Conservation (phyloP, 768 basidiomycete genomes). For the Podaxis sp. region DNA sequence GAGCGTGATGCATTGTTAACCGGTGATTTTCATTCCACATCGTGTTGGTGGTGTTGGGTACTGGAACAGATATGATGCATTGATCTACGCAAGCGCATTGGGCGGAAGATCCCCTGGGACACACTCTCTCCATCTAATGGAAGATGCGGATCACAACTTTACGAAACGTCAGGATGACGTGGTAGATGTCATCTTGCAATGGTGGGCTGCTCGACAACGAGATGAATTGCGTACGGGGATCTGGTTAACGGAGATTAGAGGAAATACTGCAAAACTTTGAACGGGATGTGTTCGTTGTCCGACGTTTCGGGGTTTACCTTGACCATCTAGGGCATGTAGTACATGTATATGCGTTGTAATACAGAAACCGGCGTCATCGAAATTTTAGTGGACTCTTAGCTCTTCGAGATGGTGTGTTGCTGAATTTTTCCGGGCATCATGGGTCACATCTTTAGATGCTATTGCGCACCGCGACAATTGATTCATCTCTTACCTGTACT, state of each 20-base stretch:
- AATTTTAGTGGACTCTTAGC: too few species aligned
- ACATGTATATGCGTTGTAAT: not conserved
- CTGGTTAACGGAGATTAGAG: slow-evolving; percentile 55
- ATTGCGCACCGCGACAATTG: not conserved
- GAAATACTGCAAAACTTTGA: slow-evolving; percentile 23
- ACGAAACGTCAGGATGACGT: slow-evolving; percentile 67
- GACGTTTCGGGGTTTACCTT: not conserved
- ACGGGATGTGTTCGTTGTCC: not conserved
- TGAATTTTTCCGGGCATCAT: too few species aligned
- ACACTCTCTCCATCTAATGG: slow-evolving; percentile 66
- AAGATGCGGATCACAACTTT: slow-evolving; percentile 80
- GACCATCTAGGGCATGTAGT: not conserved
- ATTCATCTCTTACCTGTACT: not conserved
- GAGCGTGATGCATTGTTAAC: not conserved
- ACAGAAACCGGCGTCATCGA: not conserved
- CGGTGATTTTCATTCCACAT: not conserved
- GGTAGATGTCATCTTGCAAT: slow-evolving; percentile 63
- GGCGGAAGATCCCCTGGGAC: slow-evolving; percentile 60
- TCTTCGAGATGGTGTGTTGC: too few species aligned
- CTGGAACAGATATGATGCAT: slow-evolving; percentile 58
- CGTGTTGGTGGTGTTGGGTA: not conserved
- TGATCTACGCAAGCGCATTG: slow-evolving; percentile 65
- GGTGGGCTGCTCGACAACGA: slow-evolving; percentile 53
- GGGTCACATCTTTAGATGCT: too few species aligned
- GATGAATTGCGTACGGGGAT: slow-evolving; percentile 57